Conservation (phyloP, 2,329 filamentous ascomycete species). For the Calonectria honghensis region DNA sequence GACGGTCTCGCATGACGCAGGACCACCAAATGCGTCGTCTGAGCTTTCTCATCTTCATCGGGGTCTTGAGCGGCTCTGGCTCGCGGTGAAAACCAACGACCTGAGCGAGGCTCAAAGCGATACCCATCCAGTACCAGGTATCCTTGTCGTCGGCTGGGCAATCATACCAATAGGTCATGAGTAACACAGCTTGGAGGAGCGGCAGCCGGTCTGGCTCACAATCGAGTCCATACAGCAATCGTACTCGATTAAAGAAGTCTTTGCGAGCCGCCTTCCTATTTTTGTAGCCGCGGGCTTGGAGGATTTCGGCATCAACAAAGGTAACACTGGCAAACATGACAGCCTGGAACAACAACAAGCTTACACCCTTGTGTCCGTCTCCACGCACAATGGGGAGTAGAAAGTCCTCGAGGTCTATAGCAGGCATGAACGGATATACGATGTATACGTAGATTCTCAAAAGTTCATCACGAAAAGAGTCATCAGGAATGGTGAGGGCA, state of each 20-base stretch:
- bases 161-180: slow-evolving; percentile 43
- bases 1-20: slow-evolving; percentile 38
- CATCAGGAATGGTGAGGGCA: slow-evolving; percentile 36
- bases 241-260: slow-evolving; percentile 33
- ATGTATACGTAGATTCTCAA: slow-evolving; percentile 33
- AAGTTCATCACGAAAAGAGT: slow-evolving; percentile 35
- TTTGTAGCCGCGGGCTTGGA: slow-evolving; percentile 20
- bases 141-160: slow-evolving; percentile 38
- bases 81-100: slow-evolving; percentile 34
- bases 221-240: slow-evolving; percentile 34
- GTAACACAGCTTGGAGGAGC: slow-evolving; percentile 35
- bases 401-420: slow-evolving; percentile 31
- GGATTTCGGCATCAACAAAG: slow-evolving; percentile 29
- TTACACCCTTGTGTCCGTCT: slow-evolving; percentile 11
- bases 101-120: slow-evolving; percentile 34
- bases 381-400: slow-evolving; percentile 24
- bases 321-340: slow-evolving; percentile 43
- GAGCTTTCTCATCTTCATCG: slow-evolving; percentile 7
- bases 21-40: slow-evolving; percentile 41
- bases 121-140: slow-evolving; percentile 44
- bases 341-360: slow-evolving; percentile 37
- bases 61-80: slow-evolving; percentile 18
- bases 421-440: slow-evolving; percentile 39
- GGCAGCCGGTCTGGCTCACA: slow-evolving; percentile 30
- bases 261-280: slow-evolving; percentile 37